These are phyloP conservation scores for Botrytis paeoniae DNA, from an alignment of 2,329 filamentous ascomycete species.

Conservation along the genomic window DNA sequence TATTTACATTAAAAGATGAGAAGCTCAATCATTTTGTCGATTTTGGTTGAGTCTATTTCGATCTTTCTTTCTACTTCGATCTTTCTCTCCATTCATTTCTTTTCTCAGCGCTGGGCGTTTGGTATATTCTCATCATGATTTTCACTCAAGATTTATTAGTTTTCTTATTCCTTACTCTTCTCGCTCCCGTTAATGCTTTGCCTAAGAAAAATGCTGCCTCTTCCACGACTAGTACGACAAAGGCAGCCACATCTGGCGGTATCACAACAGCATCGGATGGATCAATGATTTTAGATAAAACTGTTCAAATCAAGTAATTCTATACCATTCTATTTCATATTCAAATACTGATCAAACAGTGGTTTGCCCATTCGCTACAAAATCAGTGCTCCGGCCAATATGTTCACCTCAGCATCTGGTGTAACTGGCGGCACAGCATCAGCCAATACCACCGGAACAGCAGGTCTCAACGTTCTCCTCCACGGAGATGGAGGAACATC, in stretches of 20 bases:
- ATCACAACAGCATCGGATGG: constrained; percentile 48
- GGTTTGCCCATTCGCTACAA: constrained; percentile 54
- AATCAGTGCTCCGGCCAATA: constrained; percentile 52
- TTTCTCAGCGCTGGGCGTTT: constrained; percentile 18
- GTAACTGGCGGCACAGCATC: constrained; percentile 45
- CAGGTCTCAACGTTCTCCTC: constrained; percentile 56
- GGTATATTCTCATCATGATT: constrained; percentile 14
- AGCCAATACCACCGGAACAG: constrained; percentile 37
- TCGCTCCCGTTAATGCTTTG: constrained; percentile 24
- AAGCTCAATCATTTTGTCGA: neutral
- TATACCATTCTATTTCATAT: no score
- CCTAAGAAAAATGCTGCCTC: constrained; percentile 27
- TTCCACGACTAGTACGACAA: neutral
- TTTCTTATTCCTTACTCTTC: constrained; percentile 3
- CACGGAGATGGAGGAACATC: constrained; percentile 59
- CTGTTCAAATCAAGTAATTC: constrained; percentile 52
- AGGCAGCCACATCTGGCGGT: constrained; percentile 20
- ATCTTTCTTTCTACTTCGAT: neutral
- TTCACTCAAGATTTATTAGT: constrained; percentile 6
- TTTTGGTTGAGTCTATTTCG: neutral
- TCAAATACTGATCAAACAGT: constrained; percentile 35
- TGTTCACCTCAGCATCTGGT: constrained; percentile 50
- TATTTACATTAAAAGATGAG: neutral
- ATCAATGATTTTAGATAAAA: constrained; percentile 54
- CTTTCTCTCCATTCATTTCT: neutral